Evolutionary conservation across 2,329 filamentous ascomycete genomes (phyloP).

Genomic region (Ophiosphaerella narmari): DNA sequence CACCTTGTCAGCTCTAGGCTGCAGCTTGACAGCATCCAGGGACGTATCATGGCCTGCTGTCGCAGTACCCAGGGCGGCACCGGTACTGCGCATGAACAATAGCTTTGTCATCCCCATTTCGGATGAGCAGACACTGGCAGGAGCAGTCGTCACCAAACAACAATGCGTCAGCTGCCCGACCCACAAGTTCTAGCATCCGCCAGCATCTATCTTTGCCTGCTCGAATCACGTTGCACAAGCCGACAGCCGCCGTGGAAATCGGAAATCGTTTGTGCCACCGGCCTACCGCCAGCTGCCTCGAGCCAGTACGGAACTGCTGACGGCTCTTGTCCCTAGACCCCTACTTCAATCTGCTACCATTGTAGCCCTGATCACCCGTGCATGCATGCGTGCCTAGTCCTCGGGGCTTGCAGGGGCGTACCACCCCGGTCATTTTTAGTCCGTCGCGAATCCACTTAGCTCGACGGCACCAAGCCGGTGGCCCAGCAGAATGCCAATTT

Average conservation of each 20-base stretch:
- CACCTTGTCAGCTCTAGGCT: not conserved
- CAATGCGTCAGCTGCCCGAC: no score
- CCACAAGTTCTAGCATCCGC: no score
- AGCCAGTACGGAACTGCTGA: constrained; percentile 26
- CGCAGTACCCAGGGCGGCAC: not conserved
- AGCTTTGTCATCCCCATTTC: no score
- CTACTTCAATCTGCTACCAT: constrained; percentile 24
- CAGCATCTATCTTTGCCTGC: not conserved
- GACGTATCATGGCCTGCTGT: constrained; percentile 9
- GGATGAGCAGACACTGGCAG: no score
- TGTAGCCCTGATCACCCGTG: constrained; percentile 24
- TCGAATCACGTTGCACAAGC: constrained; percentile 24
- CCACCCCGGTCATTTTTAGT: constrained; percentile 29
- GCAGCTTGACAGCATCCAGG: constrained; percentile 2
- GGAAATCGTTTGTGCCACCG: constrained; percentile 1
- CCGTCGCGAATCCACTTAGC: constrained; percentile 24
- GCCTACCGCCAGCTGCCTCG: constrained; percentile 1
- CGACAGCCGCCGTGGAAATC: constrained; percentile 1
- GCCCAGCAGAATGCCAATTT: constrained; percentile 37
- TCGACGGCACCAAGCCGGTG: constrained; percentile 23
- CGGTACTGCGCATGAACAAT: constrained; percentile 1
- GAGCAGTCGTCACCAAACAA: no score
- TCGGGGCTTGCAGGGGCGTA: constrained; percentile 32
- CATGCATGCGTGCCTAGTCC: constrained; percentile 25
- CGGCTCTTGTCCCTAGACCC: constrained; percentile 31